Evolutionary conservation across 164 flowering plant species (phyloP).

Genomic region (Cinnamomum micranthum): DNA sequence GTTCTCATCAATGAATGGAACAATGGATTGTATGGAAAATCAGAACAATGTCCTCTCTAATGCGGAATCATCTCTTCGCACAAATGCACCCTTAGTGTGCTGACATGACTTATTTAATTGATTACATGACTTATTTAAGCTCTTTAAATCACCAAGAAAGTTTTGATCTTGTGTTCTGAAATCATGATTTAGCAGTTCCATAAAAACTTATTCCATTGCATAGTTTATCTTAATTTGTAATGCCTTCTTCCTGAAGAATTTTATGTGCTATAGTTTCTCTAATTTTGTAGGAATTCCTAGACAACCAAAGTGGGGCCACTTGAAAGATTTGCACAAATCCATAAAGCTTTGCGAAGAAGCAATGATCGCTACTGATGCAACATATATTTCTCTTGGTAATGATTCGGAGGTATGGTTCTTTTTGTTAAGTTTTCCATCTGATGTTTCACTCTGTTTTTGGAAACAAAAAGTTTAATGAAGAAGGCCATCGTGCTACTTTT

Average conservation of each 20-base stretch:
- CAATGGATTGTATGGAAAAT: too few species aligned
- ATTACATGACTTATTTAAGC: background rate
- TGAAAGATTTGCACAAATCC: conserved; percentile 82
- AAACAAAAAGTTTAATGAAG: too few species aligned
- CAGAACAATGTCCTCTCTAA: background rate
- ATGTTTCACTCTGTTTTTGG: too few species aligned
- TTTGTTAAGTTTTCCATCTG: too few species aligned
- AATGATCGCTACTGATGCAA: conserved; percentile 70
- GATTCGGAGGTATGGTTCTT: conserved; percentile 63
- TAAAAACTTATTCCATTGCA: background rate
- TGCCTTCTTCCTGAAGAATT: background rate
- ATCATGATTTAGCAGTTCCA: background rate
- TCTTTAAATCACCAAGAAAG: background rate
- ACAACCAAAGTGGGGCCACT: conserved; percentile 95
- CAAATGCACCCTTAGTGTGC: background rate
- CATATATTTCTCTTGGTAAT: conserved; percentile 52
- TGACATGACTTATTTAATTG: background rate
- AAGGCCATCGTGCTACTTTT: too few species aligned
- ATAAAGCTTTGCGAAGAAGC: conserved; percentile 90
- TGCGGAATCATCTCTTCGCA: background rate
- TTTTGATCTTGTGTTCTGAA: background rate
- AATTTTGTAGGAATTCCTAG: conserved; percentile 54
- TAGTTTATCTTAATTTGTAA: background rate
- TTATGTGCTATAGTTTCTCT: background rate
- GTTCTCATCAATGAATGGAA: too few species aligned